Evolutionary conservation across 176 grass and related monocot genomes (phyloP).

Genomic region (Rhynchospora breviuscula): DNA sequence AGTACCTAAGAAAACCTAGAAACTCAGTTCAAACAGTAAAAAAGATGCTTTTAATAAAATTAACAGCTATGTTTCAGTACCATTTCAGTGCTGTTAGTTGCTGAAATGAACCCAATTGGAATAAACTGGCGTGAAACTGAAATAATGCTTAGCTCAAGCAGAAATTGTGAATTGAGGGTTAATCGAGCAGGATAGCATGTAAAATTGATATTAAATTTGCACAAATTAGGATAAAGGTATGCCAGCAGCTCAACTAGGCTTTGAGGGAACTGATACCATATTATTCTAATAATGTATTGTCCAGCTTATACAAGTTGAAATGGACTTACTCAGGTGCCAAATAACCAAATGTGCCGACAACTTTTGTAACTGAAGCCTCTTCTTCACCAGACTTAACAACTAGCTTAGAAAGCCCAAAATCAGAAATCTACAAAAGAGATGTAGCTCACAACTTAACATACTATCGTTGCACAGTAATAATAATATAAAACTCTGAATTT

Average conservation of each 20-base stretch:
- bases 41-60: slow-evolving; percentile 19
- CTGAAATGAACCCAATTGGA: background rate
- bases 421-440: slow-evolving; percentile 62
- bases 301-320: background rate
- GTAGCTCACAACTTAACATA: background rate
- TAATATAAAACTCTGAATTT: background rate
- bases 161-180: background rate
- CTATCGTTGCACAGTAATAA: background rate
- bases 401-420: slow-evolving; percentile 97
- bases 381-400: slow-evolving; percentile 77
- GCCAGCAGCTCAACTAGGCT: background rate
- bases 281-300: background rate
- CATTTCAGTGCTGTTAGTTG: background rate
- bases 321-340: slow-evolving; percentile 85
- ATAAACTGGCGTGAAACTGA: background rate
- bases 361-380: slow-evolving; percentile 94
- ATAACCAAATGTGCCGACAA: slow-evolving; percentile 98
- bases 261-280: background rate
- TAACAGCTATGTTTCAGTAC: background rate
- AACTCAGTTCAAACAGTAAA: background rate
- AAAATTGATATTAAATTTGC: background rate
- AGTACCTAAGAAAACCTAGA: slow-evolving; percentile 49
- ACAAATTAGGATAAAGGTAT: background rate
- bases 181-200: background rate
- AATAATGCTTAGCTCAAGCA: background rate